Evolutionary conservation across 179 eudicot species (phyloP).

Genomic region (Heliamphora pulchella): DNA sequence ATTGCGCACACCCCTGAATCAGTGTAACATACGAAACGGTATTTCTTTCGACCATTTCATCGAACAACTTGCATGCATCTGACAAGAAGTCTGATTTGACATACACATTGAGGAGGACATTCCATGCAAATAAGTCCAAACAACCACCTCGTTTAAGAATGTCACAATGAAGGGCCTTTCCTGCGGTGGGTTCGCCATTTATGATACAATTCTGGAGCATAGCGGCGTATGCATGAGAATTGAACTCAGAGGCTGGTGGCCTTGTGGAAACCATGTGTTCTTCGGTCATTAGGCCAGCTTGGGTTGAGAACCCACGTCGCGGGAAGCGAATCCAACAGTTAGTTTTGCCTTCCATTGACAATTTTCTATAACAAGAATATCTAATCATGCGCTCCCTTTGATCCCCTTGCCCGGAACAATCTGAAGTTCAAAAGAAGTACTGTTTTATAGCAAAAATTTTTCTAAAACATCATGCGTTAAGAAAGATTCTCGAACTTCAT

Average conservation of each 20-base stretch:
- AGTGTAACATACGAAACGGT: conserved; percentile 44
- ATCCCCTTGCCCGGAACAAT: too few relatives aligned
- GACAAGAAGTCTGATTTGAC: conserved; percentile 26
- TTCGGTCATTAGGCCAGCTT: background rate
- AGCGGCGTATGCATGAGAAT: conserved; percentile 29
- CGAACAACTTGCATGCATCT: conserved; percentile 43
- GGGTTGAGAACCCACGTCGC: conserved; percentile 7
- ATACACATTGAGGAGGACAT: conserved; percentile 42
- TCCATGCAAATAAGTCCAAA: conserved; percentile 43
- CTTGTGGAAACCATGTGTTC: background rate
- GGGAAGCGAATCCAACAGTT: background rate
- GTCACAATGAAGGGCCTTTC: conserved; percentile 40
- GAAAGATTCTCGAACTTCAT: too few relatives aligned
- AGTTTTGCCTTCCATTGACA: conserved; percentile 7
- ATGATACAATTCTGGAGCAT: conserved; percentile 30
- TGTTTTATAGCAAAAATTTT: too few relatives aligned
- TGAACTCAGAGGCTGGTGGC: conserved; percentile 17
- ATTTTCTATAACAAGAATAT: background rate
- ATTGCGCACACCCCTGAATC: conserved; percentile 37
- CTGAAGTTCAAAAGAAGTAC: too few relatives aligned
- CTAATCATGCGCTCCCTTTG: conserved; percentile 11
- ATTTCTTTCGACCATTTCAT: conserved; percentile 43
- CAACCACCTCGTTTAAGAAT: conserved; percentile 39
- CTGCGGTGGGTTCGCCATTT: conserved; percentile 17
- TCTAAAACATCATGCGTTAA: too few relatives aligned